Evolutionary conservation across 805 yeast species (phyloP).

Genomic region (Maudiozyma turicensis): DNA sequence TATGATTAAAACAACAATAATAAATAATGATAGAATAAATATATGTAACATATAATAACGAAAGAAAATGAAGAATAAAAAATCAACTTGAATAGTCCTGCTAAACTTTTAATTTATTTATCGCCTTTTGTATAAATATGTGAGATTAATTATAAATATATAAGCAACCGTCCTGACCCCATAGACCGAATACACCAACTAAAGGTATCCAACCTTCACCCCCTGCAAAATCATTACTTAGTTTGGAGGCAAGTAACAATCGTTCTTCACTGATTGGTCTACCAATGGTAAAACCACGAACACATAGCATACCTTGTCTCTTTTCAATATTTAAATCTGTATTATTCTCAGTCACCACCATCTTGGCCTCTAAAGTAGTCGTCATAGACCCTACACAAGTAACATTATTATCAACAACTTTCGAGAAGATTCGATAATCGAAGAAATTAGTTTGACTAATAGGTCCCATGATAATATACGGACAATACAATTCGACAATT

Average conservation of each 20-base stretch:
- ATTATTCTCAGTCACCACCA: constrained; percentile 30
- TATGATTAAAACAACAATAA: constrained; percentile 22
- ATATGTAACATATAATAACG: not conserved
- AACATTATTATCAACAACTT: constrained; percentile 21
- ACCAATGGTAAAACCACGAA: constrained; percentile 62
- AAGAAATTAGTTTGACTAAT: constrained; percentile 47
- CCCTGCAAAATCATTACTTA: constrained; percentile 30
- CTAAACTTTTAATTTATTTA: too few species aligned
- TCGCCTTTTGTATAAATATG: too few species aligned
- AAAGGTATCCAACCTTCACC: constrained; percentile 45
- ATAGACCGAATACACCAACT: constrained; percentile 44
- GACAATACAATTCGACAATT: constrained; percentile 39
- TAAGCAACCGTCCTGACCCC: constrained; percentile 68
- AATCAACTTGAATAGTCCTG: not conserved
- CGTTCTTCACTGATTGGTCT: constrained; percentile 32
- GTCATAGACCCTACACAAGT: constrained; percentile 47
- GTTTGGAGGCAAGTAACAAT: constrained; percentile 21
- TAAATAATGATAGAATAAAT: not conserved
- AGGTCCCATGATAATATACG: constrained; percentile 41
- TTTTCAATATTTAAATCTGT: constrained; percentile 27
- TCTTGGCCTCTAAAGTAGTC: constrained; percentile 51
- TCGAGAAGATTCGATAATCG: constrained; percentile 46
- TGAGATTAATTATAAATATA: constrained; percentile 32
- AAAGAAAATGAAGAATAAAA: not conserved
- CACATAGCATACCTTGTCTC: constrained; percentile 41